Conservation (phyloP, 176 grass and related monocot genomes). For the Oryza longistaminata region DNA sequence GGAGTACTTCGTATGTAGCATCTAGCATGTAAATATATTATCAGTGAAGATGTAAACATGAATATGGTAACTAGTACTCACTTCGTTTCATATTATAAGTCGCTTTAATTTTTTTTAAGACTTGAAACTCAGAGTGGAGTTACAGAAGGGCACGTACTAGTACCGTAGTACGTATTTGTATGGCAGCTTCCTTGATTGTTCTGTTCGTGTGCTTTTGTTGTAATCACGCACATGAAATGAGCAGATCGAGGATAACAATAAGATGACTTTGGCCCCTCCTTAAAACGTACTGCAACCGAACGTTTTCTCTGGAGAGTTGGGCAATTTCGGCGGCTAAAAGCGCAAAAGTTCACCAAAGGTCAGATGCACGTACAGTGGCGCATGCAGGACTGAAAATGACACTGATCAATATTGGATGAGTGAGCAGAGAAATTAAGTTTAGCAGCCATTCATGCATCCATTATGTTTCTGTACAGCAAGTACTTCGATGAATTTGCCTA, state of each 20-base stretch:
- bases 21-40: no score
- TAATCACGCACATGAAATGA: background rate
- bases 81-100: no score
- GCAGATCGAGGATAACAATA: no score
- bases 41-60: no score
- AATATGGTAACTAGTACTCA: no score
- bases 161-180: no score
- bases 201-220: background rate
- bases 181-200: background rate
- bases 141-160: no score
- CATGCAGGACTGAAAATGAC: background rate
- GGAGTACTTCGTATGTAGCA: background rate
- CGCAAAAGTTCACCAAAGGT: background rate
- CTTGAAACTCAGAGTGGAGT: no score
- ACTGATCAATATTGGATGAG: no score
- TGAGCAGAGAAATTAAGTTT: background rate
- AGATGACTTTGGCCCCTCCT: background rate
- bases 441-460: background rate
- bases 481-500: background rate
- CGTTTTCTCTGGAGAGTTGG: background rate
- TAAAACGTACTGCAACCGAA: background rate
- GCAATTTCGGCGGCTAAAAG: background rate
- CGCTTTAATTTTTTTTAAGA: no score
- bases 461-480: background rate
- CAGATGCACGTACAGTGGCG: background rate